phyloP scores from a whole-genome alignment of 2,329 filamentous ascomycete species.

The Penicillium sp. region DNA sequence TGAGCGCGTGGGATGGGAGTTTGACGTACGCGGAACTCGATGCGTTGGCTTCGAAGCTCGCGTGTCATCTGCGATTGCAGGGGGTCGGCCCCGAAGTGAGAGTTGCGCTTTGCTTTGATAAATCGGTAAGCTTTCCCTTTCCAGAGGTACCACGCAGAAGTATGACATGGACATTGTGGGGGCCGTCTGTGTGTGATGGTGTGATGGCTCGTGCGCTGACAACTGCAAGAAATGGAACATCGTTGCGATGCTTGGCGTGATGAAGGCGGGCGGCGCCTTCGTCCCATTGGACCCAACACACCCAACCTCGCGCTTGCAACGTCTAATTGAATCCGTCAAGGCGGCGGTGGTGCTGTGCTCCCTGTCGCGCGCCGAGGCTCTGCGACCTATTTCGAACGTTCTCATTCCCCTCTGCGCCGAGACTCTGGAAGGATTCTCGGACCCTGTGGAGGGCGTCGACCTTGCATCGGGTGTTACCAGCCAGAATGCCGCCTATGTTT shows the following conservation, averaged over 20 bases:
- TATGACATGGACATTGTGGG: background rate
- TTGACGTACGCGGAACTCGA: conserved; percentile 43
- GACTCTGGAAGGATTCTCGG: conserved; percentile 27
- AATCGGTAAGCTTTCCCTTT: conserved; percentile 37
- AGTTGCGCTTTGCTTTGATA: conserved; percentile 46
- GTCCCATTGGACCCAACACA: conserved; percentile 45
- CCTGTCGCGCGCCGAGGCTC: conserved; percentile 22
- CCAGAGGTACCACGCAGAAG: background rate
- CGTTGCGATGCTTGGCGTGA: conserved; percentile 44
- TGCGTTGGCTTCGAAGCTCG: conserved; percentile 39
- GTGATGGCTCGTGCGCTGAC: conserved; percentile 14
- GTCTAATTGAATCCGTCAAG: conserved; percentile 36
- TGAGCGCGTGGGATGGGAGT: conserved; percentile 45
- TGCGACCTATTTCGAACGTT: conserved; percentile 27
- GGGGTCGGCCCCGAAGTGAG: conserved; percentile 43
- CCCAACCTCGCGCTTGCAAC: conserved; percentile 40
- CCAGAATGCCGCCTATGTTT: conserved; percentile 53
- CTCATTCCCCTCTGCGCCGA: conserved; percentile 34
- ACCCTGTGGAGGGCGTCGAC: conserved; percentile 12
- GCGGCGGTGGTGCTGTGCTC: conserved; percentile 40
- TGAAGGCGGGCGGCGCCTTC: conserved; percentile 48
- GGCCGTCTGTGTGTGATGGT: background rate
- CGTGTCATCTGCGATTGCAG: conserved; percentile 40
- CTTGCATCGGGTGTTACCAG: conserved; percentile 31
- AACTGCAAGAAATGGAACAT: conserved; percentile 44